Evolutionary conservation across 805 yeast genomes (phyloP), one percentile per base, ranked within the genome.

Genomic region (Yarrowia yakushimensis): DNA sequence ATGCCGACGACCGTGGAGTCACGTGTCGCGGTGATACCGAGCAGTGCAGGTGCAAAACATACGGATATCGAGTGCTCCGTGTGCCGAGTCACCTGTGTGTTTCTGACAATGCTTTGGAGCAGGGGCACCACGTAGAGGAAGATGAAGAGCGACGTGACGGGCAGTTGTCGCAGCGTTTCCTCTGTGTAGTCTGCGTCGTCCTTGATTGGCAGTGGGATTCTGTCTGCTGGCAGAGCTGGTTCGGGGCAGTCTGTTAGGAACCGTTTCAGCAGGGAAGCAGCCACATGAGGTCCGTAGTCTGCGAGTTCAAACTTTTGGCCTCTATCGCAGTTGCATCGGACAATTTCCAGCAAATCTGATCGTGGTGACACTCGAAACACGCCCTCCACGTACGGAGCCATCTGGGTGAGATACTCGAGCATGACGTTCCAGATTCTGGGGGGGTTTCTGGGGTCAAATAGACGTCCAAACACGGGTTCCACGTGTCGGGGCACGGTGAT

Each of bases 241-340:
- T 68, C 66, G 0, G 86, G 82, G 34, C 85, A 77, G 34, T 79
- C 83, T 63, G 79, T 75, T 34, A 89, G 70, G 60, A 78, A 81
- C 63, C 78, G 74, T 60, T 67, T 78, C 63, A 79, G 68, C 12
- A 74, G 66, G 3, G 82, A 77, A 12, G 82, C 78, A n/a, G 82
- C 77, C 59, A 81, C 77, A 65, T 77, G 77, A 11, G 85, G 76
- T 59, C 83, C 84, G 77, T 83, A 85, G 69, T 84, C 87, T 61
- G 77, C 77, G 36, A 84, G 74, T 73, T 82, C 77, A 30, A 84
- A 69, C 31, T 78, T 67, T 70, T 84, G 88, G 68, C 81, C 80
- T 31, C 87, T 72, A 48, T 75, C 76, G 41, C 72, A 73, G 30
- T 71, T 68, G 52, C 73, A 76, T 25, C 70, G 67, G 25, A 74